Base-by-base conservation (phyloP, 345 rosid genomes). In the Anastatica hierochuntica region DNA sequence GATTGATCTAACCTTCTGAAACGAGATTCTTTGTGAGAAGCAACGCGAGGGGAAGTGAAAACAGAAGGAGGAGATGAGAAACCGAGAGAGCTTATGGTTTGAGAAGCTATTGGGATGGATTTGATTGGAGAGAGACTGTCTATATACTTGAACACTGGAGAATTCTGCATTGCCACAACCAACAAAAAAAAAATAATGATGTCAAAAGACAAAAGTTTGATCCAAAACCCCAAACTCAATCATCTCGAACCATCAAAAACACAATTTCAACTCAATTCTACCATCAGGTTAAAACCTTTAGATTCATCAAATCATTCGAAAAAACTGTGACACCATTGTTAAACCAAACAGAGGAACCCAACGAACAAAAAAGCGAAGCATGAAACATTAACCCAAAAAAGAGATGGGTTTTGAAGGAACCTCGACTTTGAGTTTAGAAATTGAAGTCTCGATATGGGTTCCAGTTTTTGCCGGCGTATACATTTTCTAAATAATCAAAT, bases 31-130 rank as follows among this genome's bases (percentile, higher is more conserved):
- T 68, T 82, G 66, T 68, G 82, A 71, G 82, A 60, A 69, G 44
- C 75, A 20, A 74, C 76, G 71, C 83, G 88, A 14, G 97, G 95
- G 1, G 97, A 85, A 63, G 88, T 74, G 76, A 90, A 90, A 53
- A 90, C 73, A 20, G 94, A 67, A 1, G 94, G 90, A 47, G 79
- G 76, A 5, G 90, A 79, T 44, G 81, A 36, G 56, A 86, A 78
- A 56, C 66, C 77, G 13, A 86, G 78, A 0, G 94, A 78, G 51
- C 78, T 76, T 59, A 79, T 78, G 20, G 83, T 70, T 62, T 80
- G 95, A 21, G 33, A 29, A 20, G 80, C 47, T 21, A 73, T 41
- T 49, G 72, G 77, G 18, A 54, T 31, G n/a, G 45, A 41, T 41
- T 5, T 18, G 68, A 90, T 86, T 14, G 97, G 97, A 71, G 97